phyloP scores from a whole-genome alignment of 352 stramenopile genomes.

The Globisporangium nagaii region DNA sequence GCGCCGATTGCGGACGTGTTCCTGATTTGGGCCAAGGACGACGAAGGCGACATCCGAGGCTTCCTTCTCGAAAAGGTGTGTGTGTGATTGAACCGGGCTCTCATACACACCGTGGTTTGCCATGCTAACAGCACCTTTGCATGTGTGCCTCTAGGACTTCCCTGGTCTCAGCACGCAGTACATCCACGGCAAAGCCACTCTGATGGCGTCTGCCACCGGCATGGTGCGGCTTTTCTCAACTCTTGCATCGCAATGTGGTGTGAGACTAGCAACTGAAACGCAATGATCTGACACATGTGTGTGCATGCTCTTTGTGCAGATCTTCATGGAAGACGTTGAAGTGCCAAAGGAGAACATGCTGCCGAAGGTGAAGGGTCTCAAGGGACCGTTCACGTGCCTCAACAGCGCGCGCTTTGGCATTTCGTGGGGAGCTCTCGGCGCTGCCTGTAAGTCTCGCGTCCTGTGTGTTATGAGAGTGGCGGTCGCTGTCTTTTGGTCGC shows the following conservation, averaged over 20 bases:
- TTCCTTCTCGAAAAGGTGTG: constrained; percentile 93
- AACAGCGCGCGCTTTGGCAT: constrained; percentile 98
- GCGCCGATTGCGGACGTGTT: constrained; percentile 96
- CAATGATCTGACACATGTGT: background rate
- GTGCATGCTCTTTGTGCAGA: constrained; percentile 34
- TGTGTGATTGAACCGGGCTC: no score
- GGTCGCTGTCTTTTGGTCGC: no score
- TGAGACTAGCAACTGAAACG: no score
- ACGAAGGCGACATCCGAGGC: constrained; percentile 91
- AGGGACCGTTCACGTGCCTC: constrained; percentile 96
- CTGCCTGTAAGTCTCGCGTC: constrained; percentile 65
- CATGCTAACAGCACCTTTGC: background rate
- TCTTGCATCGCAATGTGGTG: no score
- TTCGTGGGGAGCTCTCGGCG: constrained; percentile 94
- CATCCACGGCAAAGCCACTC: constrained; percentile 95
- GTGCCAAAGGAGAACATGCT: constrained; percentile 94
- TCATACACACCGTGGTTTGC: no score
- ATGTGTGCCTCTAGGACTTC: constrained; percentile 47
- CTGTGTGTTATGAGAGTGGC: no score
- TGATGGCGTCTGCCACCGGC: constrained; percentile 94
- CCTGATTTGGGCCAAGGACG: constrained; percentile 96
- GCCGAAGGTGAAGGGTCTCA: constrained; percentile 81
- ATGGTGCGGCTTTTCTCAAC: constrained; percentile 45
- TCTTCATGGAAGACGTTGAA: constrained; percentile 96
- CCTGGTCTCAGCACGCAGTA: constrained; percentile 90